Percentiles rank a stretch among this genome's conserved stretches.
Evolutionary conservation across 179 eudicot species (phyloP).

Genomic region (Drosera spatulata): DNA sequence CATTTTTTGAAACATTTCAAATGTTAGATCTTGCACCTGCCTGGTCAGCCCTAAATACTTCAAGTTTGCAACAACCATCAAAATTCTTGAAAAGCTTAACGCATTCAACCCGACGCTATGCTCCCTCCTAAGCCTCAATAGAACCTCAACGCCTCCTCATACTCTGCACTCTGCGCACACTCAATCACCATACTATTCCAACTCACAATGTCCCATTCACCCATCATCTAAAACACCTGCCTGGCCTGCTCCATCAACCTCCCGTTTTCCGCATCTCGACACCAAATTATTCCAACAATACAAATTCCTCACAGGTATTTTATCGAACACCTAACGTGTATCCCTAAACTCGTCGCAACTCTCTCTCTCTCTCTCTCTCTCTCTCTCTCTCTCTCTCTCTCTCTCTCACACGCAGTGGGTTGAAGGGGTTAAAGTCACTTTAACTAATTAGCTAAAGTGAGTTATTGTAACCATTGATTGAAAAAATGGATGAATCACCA

Average conservation of each 20-base stretch:
- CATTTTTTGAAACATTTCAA: conserved; percentile 44
- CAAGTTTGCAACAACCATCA: conserved; percentile 44
- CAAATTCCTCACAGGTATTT: conserved; percentile 57
- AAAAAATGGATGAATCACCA: no score
- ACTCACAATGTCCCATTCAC: conserved; percentile 44
- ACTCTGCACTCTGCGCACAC: conserved; percentile 37
- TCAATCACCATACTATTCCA: no score
- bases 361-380: no score
- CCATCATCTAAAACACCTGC: conserved; percentile 50
- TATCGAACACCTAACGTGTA: conserved; percentile 69
- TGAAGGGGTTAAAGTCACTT: no score
- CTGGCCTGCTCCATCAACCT: conserved; percentile 48
- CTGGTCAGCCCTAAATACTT: conserved; percentile 37
- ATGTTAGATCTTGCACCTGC: conserved; percentile 47
- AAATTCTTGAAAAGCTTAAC: conserved; percentile 62
- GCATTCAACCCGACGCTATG: conserved; percentile 36
- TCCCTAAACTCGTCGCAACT: conserved; percentile 39
- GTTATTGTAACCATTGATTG: no score
- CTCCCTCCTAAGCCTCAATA: conserved; percentile 34
- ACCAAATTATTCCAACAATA: conserved; percentile 66
- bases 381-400: no score
- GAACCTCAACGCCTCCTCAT: conserved; percentile 36
- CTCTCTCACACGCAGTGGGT: no score
- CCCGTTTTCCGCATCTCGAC: conserved; percentile 59
- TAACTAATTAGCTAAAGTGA: no score